Evolutionary conservation across 768 basidiomycete genomes (phyloP).

Genomic region (Inosperma sp.): DNA sequence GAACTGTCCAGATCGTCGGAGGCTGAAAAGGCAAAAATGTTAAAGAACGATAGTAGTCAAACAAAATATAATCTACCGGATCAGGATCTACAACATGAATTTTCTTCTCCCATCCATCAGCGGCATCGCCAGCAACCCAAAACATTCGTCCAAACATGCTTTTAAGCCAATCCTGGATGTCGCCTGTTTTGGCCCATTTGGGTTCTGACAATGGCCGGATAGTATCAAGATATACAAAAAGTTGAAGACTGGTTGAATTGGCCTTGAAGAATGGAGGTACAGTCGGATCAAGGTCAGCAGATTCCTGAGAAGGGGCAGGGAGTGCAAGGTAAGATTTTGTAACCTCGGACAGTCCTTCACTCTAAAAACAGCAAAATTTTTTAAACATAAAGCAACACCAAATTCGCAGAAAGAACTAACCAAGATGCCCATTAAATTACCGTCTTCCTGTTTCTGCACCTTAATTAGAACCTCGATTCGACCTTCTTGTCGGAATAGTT

Average conservation of each 20-base stretch:
- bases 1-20: constrained; percentile 85
- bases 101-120: constrained; percentile 94
- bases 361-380: constrained; percentile 36
- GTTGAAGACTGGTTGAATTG: constrained; percentile 46
- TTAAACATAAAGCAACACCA: constrained; percentile 7
- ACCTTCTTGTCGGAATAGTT: constrained; percentile 76
- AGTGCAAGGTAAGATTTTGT: constrained; percentile 68
- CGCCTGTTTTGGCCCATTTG: constrained; percentile 94
- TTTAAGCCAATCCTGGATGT: constrained; percentile 89
- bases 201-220: constrained; percentile 89
- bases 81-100: constrained; percentile 92
- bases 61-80: constrained; percentile 55
- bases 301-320: constrained; percentile 42
- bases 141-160: constrained; percentile 87
- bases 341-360: constrained; percentile 68
- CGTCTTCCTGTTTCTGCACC: constrained; percentile 50
- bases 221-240: constrained; percentile 79
- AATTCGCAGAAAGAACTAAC: constrained; percentile 35
- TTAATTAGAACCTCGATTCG: constrained; percentile 78
- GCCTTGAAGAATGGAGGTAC: constrained; percentile 69
- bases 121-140: constrained; percentile 76
- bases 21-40: constrained; percentile 51
- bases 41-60: constrained; percentile 3
- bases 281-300: constrained; percentile 44
- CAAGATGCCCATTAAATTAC: constrained; percentile 66